A percentile compares a stretch with the other conserved stretches of the same genome.
phyloP scores from a whole-genome alignment of 2,329 filamentous ascomycete genomes.

The Stylonectria norvegica region DNA sequence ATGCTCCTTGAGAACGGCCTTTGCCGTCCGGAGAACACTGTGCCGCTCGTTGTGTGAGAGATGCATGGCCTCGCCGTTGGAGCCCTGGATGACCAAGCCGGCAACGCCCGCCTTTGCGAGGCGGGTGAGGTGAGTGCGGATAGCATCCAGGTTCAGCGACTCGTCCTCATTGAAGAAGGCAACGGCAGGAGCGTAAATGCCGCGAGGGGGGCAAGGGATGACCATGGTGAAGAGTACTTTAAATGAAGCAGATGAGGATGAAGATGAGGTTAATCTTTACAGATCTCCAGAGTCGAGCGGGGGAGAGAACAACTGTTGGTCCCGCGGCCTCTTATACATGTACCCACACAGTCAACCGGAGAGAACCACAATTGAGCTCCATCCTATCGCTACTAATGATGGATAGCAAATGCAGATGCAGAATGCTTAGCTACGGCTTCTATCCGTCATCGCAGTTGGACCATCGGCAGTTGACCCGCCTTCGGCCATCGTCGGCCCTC shows the following conservation, averaged over 20 bases:
- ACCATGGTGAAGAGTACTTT: background rate
- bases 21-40: conserved; percentile 58
- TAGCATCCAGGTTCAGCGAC: conserved; percentile 52
- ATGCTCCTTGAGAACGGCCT: conserved; percentile 55
- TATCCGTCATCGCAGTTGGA: background rate
- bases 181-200: conserved; percentile 60
- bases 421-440: background rate
- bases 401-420: too few species aligned
- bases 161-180: conserved; percentile 58
- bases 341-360: too few species aligned
- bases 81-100: conserved; percentile 64
- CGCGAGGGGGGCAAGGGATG: conserved; percentile 24
- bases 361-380: background rate
- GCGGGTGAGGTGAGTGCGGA: conserved; percentile 51
- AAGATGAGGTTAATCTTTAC: background rate
- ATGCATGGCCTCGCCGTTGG: conserved; percentile 72
- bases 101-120: conserved; percentile 62
- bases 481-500: background rate
- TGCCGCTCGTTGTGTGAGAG: conserved; percentile 63
- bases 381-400: background rate
- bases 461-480: background rate
- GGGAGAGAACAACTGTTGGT: background rate
- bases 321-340: background rate
- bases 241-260: background rate
- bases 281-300: background rate